Evolutionary conservation across 768 basidiomycete genomes (phyloP), one percentile per base, ranked within the genome.

Genomic region (Naganishia friedmannii): DNA sequence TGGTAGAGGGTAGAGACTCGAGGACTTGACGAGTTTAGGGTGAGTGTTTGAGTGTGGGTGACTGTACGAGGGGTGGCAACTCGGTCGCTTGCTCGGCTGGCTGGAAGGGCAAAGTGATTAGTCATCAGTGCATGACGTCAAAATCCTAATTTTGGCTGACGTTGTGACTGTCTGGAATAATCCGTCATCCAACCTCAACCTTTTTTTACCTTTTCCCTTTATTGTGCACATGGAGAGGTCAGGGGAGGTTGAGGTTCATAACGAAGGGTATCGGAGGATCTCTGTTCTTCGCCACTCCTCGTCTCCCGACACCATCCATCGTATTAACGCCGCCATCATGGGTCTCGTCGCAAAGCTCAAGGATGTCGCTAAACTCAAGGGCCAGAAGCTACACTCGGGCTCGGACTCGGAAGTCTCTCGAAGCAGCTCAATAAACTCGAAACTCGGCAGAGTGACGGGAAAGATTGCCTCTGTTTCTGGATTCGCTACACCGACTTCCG

Each of bases 341-440:
- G 48, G 65, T 39, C 46, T 66, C 31, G 53, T 53, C 29, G n/a
- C 48, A 21, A 66, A 66, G 53, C 65, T 66, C 65, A 66, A 53
- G 9, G 37, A 42, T 42, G 53, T 53, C 48, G n/a, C 48, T 1
- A 66, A 66, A 37, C 65, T 66, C 51, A 66, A 66, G n/a, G 53
- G 42, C 42, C 42, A 53, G 31, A 66, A 66, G 48, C 48, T 66
- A 4, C 65, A 66, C 48, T 23, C 28, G n/a, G 26, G 45, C 29
- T 66, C 65, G 8, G 53, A 66, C 48, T 53, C 65, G 46, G 53
- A 66, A 15, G 42, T 17, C 26, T 26, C 60, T 5, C 45, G 45
- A 8, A 48, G 23, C 9, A 26, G 5, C 48, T 54, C 65, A 29
- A 26, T 53, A 10, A 65, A 48, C 28, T 17, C 63, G 12, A 46